Conservation (phyloP, 2,329 filamentous ascomycete genomes). For the Cladorrhinum sp. region DNA sequence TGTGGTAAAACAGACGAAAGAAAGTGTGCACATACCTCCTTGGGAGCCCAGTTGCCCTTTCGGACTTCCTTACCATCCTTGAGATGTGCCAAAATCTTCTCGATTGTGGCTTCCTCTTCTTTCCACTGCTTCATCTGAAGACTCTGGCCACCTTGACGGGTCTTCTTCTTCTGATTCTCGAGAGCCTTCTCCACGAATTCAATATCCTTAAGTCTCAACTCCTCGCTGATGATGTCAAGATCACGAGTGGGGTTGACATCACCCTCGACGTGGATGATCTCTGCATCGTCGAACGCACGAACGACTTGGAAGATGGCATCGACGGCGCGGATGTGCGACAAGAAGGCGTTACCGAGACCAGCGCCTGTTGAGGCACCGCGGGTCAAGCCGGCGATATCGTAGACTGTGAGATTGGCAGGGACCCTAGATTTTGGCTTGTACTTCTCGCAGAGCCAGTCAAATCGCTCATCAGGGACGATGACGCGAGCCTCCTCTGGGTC, state of each 20-base stretch:
- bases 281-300: constrained; percentile 95
- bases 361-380: constrained; percentile 95
- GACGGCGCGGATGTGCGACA: constrained; percentile 97
- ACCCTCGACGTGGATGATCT: constrained; percentile 99
- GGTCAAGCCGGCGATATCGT: constrained; percentile 96
- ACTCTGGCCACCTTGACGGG: constrained; percentile 86
- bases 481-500: constrained; percentile 98
- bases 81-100: constrained; percentile 80
- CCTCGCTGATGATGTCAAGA: constrained; percentile 93
- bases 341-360: constrained; percentile 94
- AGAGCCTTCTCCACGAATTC: constrained; percentile 97
- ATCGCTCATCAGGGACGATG: constrained; percentile 92
- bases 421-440: constrained; percentile 97
- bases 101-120: constrained; percentile 89
- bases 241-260: constrained; percentile 95
- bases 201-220: constrained; percentile 96
- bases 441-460: constrained; percentile 91
- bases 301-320: constrained; percentile 98
- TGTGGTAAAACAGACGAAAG: constrained; percentile 11
- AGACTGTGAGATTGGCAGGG: constrained; percentile 96
- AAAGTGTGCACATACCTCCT: constrained; percentile 72
- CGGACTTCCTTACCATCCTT: constrained; percentile 90
- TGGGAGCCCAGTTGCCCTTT: constrained; percentile 83
- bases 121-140: constrained; percentile 97
- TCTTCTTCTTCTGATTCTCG: constrained; percentile 91